These are phyloP conservation scores for Fragilaria radians DNA, from an alignment of 108 stramenopile species.

Conservation along the genomic window DNA sequence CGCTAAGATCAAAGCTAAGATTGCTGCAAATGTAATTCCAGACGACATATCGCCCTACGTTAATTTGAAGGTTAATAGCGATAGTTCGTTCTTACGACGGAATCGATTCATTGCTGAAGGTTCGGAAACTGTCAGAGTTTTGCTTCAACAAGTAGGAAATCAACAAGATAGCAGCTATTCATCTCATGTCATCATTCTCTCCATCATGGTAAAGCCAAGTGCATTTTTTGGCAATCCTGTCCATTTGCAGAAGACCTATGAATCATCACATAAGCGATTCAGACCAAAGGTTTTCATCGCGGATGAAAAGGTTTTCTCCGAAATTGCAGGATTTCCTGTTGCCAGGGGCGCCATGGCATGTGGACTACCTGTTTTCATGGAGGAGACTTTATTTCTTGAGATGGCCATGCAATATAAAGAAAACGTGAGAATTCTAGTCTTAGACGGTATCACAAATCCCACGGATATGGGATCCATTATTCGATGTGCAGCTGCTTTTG, in stretches of 20 bases:
- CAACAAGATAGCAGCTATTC: too few relatives aligned
- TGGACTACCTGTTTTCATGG: slow-evolving; percentile 42
- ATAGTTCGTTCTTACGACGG: slow-evolving; percentile 18
- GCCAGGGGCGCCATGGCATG: slow-evolving; percentile 65
- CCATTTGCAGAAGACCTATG: slow-evolving; percentile 10
- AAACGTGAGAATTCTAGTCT: slow-evolving; percentile 38
- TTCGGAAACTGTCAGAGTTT: slow-evolving; percentile 62
- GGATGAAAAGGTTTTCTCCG: too few relatives aligned
- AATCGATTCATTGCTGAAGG: slow-evolving; percentile 66
- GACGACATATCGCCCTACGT: not conserved
- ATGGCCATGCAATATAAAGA: slow-evolving; percentile 2
- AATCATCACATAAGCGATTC: too few relatives aligned
- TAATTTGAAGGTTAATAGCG: not conserved
- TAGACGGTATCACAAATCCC: slow-evolving; percentile 71
- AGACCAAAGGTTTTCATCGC: too few relatives aligned
- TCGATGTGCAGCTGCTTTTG: slow-evolving; percentile 64
- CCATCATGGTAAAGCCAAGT: slow-evolving; percentile 55
- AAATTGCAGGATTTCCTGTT: slow-evolving; percentile 59
- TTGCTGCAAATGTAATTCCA: too few relatives aligned
- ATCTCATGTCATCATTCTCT: slow-evolving; percentile 28
- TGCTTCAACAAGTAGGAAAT: slow-evolving; percentile 67
- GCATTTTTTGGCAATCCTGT: slow-evolving; percentile 42
- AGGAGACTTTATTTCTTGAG: slow-evolving; percentile 22
- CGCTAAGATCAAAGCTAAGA: not conserved
- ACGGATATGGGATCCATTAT: slow-evolving; percentile 73